A percentile compares a stretch with the other conserved stretches of the same genome.
These are phyloP conservation scores for Phytophthora vignae DNA, from an alignment of 352 stramenopile species.

Conservation along the genomic window DNA sequence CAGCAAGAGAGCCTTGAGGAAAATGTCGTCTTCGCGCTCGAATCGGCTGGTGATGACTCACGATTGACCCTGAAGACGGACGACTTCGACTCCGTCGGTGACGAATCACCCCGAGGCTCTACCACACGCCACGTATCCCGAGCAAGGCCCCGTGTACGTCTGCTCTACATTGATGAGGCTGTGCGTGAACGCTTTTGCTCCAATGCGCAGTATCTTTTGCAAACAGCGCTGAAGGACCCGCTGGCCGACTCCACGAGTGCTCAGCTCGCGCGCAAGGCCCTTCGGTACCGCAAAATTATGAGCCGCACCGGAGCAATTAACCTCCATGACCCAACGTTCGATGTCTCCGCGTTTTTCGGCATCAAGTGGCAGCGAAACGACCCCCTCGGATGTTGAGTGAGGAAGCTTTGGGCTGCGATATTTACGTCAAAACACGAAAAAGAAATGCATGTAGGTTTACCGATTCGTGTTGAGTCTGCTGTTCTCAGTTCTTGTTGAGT, in stretches of 20 bases:
- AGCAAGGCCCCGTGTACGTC: background rate
- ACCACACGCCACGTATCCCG: background rate
- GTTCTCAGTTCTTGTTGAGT: too few species aligned
- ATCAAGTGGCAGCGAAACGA: background rate
- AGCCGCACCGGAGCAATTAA: background rate
- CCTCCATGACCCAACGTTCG: background rate
- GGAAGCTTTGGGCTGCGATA: too few species aligned
- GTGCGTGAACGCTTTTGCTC: conserved; percentile 1
- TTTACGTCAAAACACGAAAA: too few species aligned
- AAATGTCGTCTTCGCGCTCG: background rate
- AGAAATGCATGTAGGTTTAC: too few species aligned
- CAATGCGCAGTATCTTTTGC: background rate
- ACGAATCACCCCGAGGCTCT: too few species aligned
- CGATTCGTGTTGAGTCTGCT: too few species aligned
- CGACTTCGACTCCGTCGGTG: background rate
- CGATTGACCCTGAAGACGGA: background rate
- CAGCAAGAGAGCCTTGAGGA: background rate
- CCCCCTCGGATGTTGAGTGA: background rate
- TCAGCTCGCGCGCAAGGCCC: background rate
- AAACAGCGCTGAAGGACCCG: background rate
- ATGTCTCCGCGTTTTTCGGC: background rate
- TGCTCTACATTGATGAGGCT: background rate
- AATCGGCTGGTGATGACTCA: too few species aligned
- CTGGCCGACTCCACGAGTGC: background rate
- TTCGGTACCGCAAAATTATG: conserved; percentile 1